Percentiles rank a stretch among this genome's conserved stretches.
phyloP scores from a whole-genome alignment of 2,329 filamentous ascomycete species.

The Fusarium neocosmosporiellum region DNA sequence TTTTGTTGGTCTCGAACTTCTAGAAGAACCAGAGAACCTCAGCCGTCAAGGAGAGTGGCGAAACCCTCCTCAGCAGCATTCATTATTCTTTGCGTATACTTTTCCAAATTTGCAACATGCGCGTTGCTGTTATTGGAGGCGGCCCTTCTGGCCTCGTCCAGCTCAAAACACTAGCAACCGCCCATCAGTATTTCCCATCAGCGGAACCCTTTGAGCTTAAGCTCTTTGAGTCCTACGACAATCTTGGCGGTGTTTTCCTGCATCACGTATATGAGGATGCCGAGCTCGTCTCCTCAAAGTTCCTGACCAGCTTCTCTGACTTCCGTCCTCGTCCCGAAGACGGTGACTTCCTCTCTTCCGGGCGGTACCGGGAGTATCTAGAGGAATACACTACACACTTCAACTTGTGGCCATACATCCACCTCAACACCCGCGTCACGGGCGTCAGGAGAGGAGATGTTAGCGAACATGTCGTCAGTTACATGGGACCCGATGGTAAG shows the following conservation, averaged over 20 bases:
- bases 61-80: not conserved
- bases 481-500: slow-evolving; percentile 7
- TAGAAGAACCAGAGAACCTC: not conserved
- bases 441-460: slow-evolving; percentile 31
- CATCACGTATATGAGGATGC: slow-evolving; percentile 44
- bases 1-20: not conserved
- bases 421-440: not conserved
- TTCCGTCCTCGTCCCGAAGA: slow-evolving; percentile 51
- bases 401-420: not conserved
- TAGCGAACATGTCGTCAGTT: not conserved
- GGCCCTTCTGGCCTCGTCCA: slow-evolving; percentile 54
- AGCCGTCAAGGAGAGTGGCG: not conserved
- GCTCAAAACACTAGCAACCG: slow-evolving; percentile 51
- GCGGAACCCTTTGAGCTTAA: slow-evolving; percentile 51
- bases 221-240: slow-evolving; percentile 56
- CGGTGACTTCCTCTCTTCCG: slow-evolving; percentile 54
- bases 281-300: slow-evolving; percentile 56
- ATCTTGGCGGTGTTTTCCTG: slow-evolving; percentile 56
- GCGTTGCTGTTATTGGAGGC: slow-evolving; percentile 54
- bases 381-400: not conserved
- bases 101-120: slow-evolving; percentile 26
- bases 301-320: slow-evolving; percentile 56
- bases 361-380: slow-evolving; percentile 5
- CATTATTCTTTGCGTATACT: not conserved
- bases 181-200: slow-evolving; percentile 45